Percentiles rank a stretch among this genome's conserved stretches.
phyloP scores from a whole-genome alignment of 192 early-diverging fungal genomes.

The Dissophora globulifera region DNA sequence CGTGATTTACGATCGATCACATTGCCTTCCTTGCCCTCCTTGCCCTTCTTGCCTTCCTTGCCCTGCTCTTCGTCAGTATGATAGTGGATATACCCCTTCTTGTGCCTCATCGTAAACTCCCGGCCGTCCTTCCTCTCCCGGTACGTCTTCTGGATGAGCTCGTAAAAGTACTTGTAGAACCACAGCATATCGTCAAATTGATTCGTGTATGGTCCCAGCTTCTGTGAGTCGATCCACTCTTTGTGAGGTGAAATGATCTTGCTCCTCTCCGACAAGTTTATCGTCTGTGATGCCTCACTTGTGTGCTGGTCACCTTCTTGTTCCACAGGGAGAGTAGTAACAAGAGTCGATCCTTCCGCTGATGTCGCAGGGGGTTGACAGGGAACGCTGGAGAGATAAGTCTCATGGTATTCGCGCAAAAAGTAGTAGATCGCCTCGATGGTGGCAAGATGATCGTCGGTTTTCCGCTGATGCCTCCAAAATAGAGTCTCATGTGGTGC shows the following conservation, averaged over 20 bases:
- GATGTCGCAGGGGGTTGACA: no score
- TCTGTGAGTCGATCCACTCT: conserved; percentile 26
- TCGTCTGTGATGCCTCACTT: no score
- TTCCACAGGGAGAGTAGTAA: no score
- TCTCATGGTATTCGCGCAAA: conserved; percentile 80
- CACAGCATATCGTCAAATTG: conserved; percentile 90
- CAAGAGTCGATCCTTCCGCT: no score
- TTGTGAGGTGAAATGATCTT: conserved; percentile 37
- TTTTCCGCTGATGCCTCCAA: conserved; percentile 89
- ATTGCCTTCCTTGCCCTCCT: no score
- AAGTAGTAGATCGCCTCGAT: conserved; percentile 98
- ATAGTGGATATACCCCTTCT: conserved; percentile 70
- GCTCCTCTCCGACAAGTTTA: not conserved
- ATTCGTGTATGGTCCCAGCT: conserved; percentile 70
- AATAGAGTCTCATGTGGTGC: conserved; percentile 83
- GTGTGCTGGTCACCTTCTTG: no score
- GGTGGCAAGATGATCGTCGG: conserved; percentile 83
- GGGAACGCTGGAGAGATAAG: conserved; percentile 60
- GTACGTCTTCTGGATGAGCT: conserved; percentile 86
- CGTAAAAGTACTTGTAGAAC: conserved; percentile 92
- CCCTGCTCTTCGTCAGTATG: not conserved
- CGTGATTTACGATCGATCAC: not conserved
- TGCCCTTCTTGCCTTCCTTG: not conserved
- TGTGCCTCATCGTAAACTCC: conserved; percentile 66
- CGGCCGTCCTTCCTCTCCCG: conserved; percentile 63